Percentiles rank a stretch among this genome's conserved stretches.
These are phyloP conservation scores for Fraxinus pennsylvanica DNA, from an alignment of 257 asterid genomes.

Conservation along the genomic window DNA sequence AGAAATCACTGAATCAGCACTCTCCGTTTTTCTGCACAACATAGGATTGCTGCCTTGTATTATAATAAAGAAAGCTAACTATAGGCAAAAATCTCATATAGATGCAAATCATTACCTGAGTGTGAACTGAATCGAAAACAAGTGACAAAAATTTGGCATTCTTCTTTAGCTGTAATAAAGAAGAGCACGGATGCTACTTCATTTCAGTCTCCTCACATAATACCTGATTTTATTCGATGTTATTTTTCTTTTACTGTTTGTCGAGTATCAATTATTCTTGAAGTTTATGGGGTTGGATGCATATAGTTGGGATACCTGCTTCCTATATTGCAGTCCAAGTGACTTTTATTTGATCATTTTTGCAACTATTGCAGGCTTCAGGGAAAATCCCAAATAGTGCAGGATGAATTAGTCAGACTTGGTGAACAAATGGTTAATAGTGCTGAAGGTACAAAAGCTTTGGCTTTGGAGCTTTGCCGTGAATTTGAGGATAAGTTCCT, in stretches of 20 bases:
- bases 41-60: conserved; percentile 4
- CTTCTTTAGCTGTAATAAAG: not conserved
- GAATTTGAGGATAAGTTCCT: conserved; percentile 99
- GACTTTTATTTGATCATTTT: conserved; percentile 18
- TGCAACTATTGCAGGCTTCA: conserved; percentile 67
- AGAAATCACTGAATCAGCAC: not conserved
- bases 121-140: conserved; percentile 3
- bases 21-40: not conserved
- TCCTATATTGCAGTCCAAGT: conserved; percentile 10
- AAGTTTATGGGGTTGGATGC: conserved; percentile 5
- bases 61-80: not conserved
- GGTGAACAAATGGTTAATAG: conserved; percentile 93
- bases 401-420: conserved; percentile 89
- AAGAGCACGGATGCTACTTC: conserved; percentile 18
- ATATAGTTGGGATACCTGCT: not conserved
- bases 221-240: not conserved
- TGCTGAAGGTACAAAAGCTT: conserved; percentile 91
- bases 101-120: not conserved
- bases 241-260: conserved; percentile 8
- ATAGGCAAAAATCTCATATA: not conserved
- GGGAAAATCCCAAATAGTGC: conserved; percentile 91
- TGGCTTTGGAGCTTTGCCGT: conserved; percentile 98
- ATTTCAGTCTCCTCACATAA: not conserved
- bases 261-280: conserved; percentile 1
- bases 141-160: not conserved